Percentiles rank a stretch among this genome's conserved stretches.
Evolutionary conservation across 176 grass and related monocot species (phyloP).

Genomic region (Sorghum bicolor): Sorghum_bicolor_NCBIv3 NC_012872.2:71266501-71267000

Average conservation of each 20-base stretch:
- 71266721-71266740: conserved; percentile 29
- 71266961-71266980: background rate
- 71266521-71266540: background rate
- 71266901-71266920: background rate
- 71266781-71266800: conserved; percentile 94
- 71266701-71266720: conserved; percentile 18
- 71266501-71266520: background rate
- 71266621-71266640: background rate
- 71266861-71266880: conserved; percentile 14
- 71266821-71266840: conserved; percentile 58
- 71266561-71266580: background rate
- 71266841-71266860: background rate
- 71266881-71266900: conserved; percentile 15
- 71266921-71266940: background rate
- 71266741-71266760: conserved; percentile 76
- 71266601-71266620: background rate
- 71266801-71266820: conserved; percentile 93
- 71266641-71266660: background rate
- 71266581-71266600: background rate
- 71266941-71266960: background rate
- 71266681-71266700: background rate
- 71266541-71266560: background rate
- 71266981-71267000: background rate
- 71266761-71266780: conserved; percentile 84
- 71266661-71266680: background rate